These are phyloP conservation scores for Cercospora beticola DNA, from an alignment of 2,329 filamentous ascomycete species.

Conservation along the genomic window DNA sequence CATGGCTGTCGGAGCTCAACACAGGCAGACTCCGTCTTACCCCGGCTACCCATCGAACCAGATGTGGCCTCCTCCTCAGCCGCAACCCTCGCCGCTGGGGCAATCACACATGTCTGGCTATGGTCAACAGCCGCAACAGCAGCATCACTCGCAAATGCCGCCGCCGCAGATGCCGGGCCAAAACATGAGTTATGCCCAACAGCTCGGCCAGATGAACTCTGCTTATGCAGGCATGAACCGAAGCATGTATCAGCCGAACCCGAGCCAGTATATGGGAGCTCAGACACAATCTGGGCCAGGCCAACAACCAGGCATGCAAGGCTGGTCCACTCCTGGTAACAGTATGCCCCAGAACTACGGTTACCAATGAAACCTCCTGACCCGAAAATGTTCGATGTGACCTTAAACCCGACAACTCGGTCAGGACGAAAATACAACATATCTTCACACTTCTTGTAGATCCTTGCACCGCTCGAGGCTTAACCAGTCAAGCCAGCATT, in stretches of 20 bases:
- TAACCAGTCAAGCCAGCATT: slow-evolving; percentile 16
- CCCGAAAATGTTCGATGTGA: not conserved
- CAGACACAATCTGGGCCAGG: slow-evolving; percentile 40
- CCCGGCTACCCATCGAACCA: slow-evolving; percentile 46
- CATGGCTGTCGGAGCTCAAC: slow-evolving; percentile 44
- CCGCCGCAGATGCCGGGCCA: slow-evolving; percentile 51
- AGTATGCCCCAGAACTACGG: slow-evolving; percentile 40
- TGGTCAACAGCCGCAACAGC: slow-evolving; percentile 40
- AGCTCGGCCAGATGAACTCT: slow-evolving; percentile 47
- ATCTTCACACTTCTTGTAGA: slow-evolving; percentile 21
- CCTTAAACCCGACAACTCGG: slow-evolving; percentile 3
- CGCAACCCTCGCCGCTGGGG: slow-evolving; percentile 50
- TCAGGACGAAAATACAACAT: slow-evolving; percentile 7
- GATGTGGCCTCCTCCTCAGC: slow-evolving; percentile 51
- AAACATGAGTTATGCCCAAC: slow-evolving; percentile 48
- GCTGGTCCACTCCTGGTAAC: slow-evolving; percentile 48
- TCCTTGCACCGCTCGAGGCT: slow-evolving; percentile 21
- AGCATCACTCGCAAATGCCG: slow-evolving; percentile 52
- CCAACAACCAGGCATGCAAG: slow-evolving; percentile 54
- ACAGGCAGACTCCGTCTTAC: slow-evolving; percentile 48
- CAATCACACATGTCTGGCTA: slow-evolving; percentile 50
- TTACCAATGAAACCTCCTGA: slow-evolving; percentile 24
- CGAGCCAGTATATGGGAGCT: slow-evolving; percentile 44
- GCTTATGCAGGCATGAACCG: slow-evolving; percentile 49
- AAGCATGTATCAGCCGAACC: slow-evolving; percentile 51